Base-by-base conservation (phyloP, 495 filamentous ascomycete genomes). In the Trichodelitschia bisporula region DNA sequence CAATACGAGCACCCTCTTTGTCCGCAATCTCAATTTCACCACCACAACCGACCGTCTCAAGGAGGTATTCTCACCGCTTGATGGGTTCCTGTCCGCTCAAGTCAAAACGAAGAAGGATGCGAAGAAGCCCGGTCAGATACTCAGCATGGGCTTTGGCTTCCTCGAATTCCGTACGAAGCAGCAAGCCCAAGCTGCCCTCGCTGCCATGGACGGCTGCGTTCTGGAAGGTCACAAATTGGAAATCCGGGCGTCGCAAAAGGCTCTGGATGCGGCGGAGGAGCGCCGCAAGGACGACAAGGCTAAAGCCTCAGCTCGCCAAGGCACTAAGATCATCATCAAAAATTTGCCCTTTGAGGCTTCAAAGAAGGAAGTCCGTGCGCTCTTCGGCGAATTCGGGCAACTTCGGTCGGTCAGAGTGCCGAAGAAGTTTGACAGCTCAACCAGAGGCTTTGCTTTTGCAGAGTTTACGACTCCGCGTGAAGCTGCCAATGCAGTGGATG, bases 141-240 rank as follows among this genome's bases (percentile, higher is more conserved):
- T 95, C 26, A 89, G 77, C 41, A 93, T 93, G 84, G 86, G 86
- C 5, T 93, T 90, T 46, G 86, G 82, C 24, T 99, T 99, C 41
- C 65, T 74, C 30, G 82, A 91, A 34, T 99, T 99, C 50, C 61
- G 58, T 21, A 69, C 66, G 32, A 76, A 75, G 36, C 60, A 53
- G 11, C 65, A 80, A 27, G 84, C 84, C 6, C 62, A 77, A 34
- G 69, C 74, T 12, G 86, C 83, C 23, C 56, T 73, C 29, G 60
- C 61, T 37, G 66, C 69, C 16, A 90, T 99, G 82, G 69, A 93
- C 46, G 80, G 78, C 28, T 67, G 77, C 45, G 62, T 62, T 27
- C 64, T 99, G 11, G 79, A 89, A 35, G 68, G 65, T n/a, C 77
- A 99, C 50, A 69, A 72, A 41, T 57, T 99, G 26, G 50, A 71